These are phyloP conservation scores for Sphagnum magellanicum DNA, from an alignment of 228 moss, liverwort and hornwort genomes.

Conservation along the genomic window DNA sequence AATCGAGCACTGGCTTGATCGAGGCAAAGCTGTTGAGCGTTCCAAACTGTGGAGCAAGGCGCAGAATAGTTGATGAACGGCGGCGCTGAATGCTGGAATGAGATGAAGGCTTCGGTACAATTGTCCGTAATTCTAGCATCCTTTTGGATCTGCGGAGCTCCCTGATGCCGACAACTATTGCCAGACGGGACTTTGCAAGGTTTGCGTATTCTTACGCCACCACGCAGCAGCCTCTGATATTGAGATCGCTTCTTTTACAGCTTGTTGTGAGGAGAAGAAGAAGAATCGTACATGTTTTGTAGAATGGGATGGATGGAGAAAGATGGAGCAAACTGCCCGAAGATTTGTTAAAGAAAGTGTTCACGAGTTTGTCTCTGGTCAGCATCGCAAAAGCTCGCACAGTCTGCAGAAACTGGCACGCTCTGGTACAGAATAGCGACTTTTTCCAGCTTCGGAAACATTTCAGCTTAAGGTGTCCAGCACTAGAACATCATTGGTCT, in stretches of 20 bases:
- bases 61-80: neutral
- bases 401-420: conserved; percentile 46
- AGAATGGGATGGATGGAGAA: conserved; percentile 19
- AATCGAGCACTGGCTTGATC: too few relatives aligned
- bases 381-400: conserved; percentile 28
- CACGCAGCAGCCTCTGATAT: too few relatives aligned
- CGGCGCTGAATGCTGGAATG: too few relatives aligned
- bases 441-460: conserved; percentile 31
- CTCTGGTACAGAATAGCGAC: conserved; percentile 25
- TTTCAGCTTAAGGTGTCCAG: conserved; percentile 13
- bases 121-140: too few relatives aligned
- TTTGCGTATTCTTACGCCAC: too few relatives aligned
- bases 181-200: too few relatives aligned
- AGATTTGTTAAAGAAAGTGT: conserved; percentile 37
- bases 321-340: conserved; percentile 38
- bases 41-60: neutral
- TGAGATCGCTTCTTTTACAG: too few relatives aligned
- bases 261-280: too few relatives aligned
- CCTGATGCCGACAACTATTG: too few relatives aligned
- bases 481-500: conserved; percentile 5
- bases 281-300: neutral
- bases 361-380: conserved; percentile 30
- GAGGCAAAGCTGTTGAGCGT: too few relatives aligned
- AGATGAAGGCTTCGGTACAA: too few relatives aligned
- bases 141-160: too few relatives aligned